phyloP scores from a whole-genome alignment of 2,329 filamentous ascomycete species.

The Diplodia sapinea region DNA sequence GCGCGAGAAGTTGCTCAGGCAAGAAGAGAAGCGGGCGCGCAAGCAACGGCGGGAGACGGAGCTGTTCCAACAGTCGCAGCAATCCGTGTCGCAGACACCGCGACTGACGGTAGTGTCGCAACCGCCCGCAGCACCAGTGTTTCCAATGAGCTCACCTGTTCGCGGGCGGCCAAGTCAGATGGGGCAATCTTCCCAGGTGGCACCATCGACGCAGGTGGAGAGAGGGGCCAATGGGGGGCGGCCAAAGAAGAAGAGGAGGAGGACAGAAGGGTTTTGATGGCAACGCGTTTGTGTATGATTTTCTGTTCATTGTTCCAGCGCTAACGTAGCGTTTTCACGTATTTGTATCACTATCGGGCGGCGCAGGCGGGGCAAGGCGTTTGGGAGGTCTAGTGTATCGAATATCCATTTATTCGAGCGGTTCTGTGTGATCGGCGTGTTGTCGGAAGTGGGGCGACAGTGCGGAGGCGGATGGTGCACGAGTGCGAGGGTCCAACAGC shows the following conservation, averaged over 20 bases:
- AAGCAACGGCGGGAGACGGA: constrained; percentile 50
- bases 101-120: constrained; percentile 31
- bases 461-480: background rate
- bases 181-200: constrained; percentile 33
- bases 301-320: background rate
- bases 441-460: constrained; percentile 8
- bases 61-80: constrained; percentile 14
- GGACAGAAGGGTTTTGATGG: constrained; percentile 43
- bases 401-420: constrained; percentile 9
- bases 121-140: constrained; percentile 26
- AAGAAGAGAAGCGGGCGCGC: constrained; percentile 49
- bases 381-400: background rate
- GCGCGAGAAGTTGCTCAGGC: constrained; percentile 45
- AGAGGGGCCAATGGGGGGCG: constrained; percentile 45
- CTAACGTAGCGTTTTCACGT: background rate
- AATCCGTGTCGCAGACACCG: constrained; percentile 20
- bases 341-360: background rate
- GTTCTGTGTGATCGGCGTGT: constrained; percentile 6
- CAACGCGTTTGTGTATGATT: background rate
- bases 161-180: constrained; percentile 36
- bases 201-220: constrained; percentile 44
- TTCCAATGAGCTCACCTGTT: constrained; percentile 32
- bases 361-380: constrained; percentile 4
- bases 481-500: background rate
- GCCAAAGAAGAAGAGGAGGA: constrained; percentile 42